These are phyloP conservation scores for Lumnitzera littorea DNA, from an alignment of 345 rosid species.

Conservation along the genomic window DNA sequence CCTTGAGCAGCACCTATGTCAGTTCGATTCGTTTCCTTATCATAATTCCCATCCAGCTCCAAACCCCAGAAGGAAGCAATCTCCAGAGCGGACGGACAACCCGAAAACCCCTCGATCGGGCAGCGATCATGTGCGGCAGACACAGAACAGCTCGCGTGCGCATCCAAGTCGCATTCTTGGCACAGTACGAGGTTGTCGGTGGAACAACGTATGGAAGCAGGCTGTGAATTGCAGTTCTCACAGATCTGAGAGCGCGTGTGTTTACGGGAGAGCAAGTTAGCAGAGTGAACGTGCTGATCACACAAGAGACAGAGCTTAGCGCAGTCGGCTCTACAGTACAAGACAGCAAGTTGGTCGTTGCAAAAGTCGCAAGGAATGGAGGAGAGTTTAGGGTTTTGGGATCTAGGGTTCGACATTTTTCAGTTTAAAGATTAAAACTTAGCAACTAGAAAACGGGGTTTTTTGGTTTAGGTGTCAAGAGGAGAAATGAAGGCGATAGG, in stretches of 20 bases:
- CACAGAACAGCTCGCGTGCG: constrained; percentile 37
- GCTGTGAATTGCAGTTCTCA: constrained; percentile 49
- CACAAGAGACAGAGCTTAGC: constrained; percentile 68
- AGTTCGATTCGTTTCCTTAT: not conserved
- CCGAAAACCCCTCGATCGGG: constrained; percentile 58
- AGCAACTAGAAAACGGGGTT: constrained; percentile 40
- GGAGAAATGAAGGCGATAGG: not conserved
- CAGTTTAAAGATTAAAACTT: constrained; percentile 43
- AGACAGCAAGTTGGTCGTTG: constrained; percentile 35
- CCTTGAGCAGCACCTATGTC: not conserved
- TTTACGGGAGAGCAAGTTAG: constrained; percentile 49
- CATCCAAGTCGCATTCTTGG: constrained; percentile 51
- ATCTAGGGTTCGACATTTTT: constrained; percentile 64
- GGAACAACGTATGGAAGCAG: constrained; percentile 36
- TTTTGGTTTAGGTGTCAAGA: constrained; percentile 27
- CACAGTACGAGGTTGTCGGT: constrained; percentile 52
- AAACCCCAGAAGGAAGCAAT: constrained; percentile 55
- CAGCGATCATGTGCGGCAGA: constrained; percentile 60
- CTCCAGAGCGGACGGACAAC: constrained; percentile 56
- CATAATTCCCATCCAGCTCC: constrained; percentile 33
- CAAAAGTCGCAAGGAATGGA: constrained; percentile 59
- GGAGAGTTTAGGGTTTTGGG: constrained; percentile 52
- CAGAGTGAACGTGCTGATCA: constrained; percentile 59
- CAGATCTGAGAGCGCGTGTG: constrained; percentile 66
- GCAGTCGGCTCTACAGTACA: constrained; percentile 62